Evolutionary conservation across 805 yeast genomes (phyloP), one percentile per base, ranked within the genome.

Genomic region (Pichia insulana): DNA sequence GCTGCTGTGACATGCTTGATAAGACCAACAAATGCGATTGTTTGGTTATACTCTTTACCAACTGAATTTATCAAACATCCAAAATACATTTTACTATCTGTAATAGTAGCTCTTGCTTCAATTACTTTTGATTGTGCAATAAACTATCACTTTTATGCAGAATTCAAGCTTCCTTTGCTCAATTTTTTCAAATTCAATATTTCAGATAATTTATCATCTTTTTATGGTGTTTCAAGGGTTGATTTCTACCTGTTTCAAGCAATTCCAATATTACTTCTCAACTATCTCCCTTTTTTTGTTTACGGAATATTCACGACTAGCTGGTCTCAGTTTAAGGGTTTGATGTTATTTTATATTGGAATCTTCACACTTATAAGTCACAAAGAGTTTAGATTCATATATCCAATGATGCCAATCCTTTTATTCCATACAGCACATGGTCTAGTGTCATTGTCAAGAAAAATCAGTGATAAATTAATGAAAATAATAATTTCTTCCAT

Each of bases 321-420:
- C 30, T 18, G 32, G 22, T n/a, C 48, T 15, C 62, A 48, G 11
- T 55, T 7, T 50, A 71, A 42, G 42, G 41, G 50, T 45, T 36
- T 58, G 50, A 46, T 39, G 0, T 16, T 69, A 0, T 42, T 72
- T 5, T 81, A 81, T 36, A 39, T 83, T 2, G 38, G 62, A 0
- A 65, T 69, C 0, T 86, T 83, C 51, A 83, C 96, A 0, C 40
- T 67, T 2, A 72, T 92, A 16, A 65, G 72, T 10, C 99, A 92
- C 60, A 92, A 92, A 57, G 99, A 92, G 57, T 83, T 88, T 52
- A 71, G 99, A 36, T 92, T 92, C 58, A 69, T 94, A 15, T 87
- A 81, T 51, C 95, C 94, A 2, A 56, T 92, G 40, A 79, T 84
- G 62, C 97, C 98, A 1, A 53, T 86, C 2, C 62, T 87, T 47